Conservation (phyloP, 352 stramenopile genomes). For the Phytophthora hibernalis region DNA sequence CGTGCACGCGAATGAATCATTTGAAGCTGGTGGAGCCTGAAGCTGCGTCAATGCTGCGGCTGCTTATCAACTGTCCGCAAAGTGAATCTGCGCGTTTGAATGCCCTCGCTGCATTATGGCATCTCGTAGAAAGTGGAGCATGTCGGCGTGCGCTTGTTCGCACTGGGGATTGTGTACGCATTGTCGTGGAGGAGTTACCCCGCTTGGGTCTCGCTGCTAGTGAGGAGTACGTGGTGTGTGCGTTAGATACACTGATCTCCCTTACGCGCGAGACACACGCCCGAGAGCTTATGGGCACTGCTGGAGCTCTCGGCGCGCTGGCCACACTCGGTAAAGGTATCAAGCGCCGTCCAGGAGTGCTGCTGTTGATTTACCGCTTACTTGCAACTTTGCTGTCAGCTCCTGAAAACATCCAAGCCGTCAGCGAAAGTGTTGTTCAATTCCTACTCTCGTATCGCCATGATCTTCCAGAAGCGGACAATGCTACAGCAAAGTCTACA, state of each 20-base stretch:
- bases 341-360: slow-evolving; percentile 15
- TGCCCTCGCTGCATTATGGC: slow-evolving; percentile 56
- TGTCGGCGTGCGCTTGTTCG: slow-evolving; percentile 59
- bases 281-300: slow-evolving; percentile 51
- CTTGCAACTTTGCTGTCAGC: slow-evolving; percentile 63
- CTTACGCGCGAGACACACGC: slow-evolving; percentile 41
- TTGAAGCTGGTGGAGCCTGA: slow-evolving; percentile 71
- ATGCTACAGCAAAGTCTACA: neutral
- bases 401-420: slow-evolving; percentile 49
- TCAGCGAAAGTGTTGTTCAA: slow-evolving; percentile 55
- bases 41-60: slow-evolving; percentile 43
- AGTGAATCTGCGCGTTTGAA: slow-evolving; percentile 48
- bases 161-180: slow-evolving; percentile 47
- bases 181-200: slow-evolving; percentile 57
- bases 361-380: slow-evolving; percentile 52
- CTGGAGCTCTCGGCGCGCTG: slow-evolving; percentile 47
- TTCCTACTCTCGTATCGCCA: slow-evolving; percentile 66
- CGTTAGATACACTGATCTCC: slow-evolving; percentile 45
- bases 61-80: slow-evolving; percentile 37
- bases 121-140: slow-evolving; percentile 56
- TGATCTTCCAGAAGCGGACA: slow-evolving; percentile 6
- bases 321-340: slow-evolving; percentile 34
- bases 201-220: slow-evolving; percentile 20
- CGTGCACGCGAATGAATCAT: slow-evolving; percentile 68
- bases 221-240: slow-evolving; percentile 51